phyloP scores from a whole-genome alignment of 108 stramenopile genomes.

The Pseudonitzschia delicatissima region DNA sequence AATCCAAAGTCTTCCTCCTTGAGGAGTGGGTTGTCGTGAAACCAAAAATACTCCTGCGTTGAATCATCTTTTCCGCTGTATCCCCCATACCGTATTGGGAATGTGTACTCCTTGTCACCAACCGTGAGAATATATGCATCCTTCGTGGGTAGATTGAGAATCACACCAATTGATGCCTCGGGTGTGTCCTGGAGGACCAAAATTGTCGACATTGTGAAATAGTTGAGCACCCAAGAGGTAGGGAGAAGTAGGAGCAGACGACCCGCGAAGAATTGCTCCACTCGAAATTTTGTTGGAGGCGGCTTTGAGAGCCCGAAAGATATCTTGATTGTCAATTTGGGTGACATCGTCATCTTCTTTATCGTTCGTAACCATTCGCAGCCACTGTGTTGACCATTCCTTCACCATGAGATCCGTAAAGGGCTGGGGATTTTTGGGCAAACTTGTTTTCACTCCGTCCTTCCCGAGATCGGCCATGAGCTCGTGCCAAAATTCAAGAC shows the following conservation, averaged over 20 bases:
- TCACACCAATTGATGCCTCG: constrained; percentile 46
- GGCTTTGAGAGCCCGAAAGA: constrained; percentile 26
- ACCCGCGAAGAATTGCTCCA: constrained; percentile 23
- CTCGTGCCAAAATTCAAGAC: constrained; percentile 7
- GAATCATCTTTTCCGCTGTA: constrained; percentile 28
- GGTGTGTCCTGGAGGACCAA: constrained; percentile 53
- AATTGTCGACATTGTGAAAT: constrained; percentile 57
- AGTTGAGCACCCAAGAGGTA: constrained; percentile 55
- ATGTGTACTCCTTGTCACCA: not conserved
- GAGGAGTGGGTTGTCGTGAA: constrained; percentile 38
- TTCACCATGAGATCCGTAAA: constrained; percentile 62
- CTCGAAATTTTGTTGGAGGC: not conserved
- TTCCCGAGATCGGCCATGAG: not conserved
- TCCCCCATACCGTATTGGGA: constrained; percentile 61
- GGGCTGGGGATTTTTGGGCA: not conserved
- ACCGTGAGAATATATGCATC: constrained; percentile 28
- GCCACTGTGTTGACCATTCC: constrained; percentile 46
- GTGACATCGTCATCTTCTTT: not conserved
- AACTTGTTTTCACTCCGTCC: not conserved
- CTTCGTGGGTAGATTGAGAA: constrained; percentile 51
- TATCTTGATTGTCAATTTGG: constrained; percentile 17
- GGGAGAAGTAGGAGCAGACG: constrained; percentile 17
- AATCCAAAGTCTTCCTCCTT: constrained; percentile 32
- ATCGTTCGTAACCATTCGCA: constrained; percentile 23
- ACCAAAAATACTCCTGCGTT: constrained; percentile 32